Conservation (phyloP, 345 rosid species). For the Barbarea vulgaris region DNA sequence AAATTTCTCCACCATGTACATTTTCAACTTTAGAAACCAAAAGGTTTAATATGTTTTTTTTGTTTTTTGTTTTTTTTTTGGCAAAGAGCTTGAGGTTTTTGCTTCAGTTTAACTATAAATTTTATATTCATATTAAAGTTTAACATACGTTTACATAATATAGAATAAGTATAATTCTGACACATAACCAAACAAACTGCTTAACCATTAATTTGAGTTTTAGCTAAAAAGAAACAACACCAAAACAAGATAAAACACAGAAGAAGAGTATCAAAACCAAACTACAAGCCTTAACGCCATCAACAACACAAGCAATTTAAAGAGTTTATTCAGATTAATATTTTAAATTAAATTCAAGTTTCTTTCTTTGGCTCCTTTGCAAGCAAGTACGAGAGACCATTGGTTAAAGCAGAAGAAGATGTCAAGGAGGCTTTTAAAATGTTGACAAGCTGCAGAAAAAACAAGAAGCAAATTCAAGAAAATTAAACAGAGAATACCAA, state of each 20-base stretch:
- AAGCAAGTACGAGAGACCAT: not conserved
- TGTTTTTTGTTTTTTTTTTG: too few species aligned
- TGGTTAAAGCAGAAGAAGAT: not conserved
- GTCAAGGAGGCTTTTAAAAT: not conserved
- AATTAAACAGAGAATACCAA: not conserved
- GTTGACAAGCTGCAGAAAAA: not conserved
- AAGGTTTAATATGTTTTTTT: too few species aligned
- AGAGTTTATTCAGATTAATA: too few species aligned
- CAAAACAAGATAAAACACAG: too few species aligned
- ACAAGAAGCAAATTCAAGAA: not conserved
- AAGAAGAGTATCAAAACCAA: not conserved
- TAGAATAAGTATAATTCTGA: too few species aligned
- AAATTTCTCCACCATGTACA: too few species aligned
- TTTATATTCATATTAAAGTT: too few species aligned
- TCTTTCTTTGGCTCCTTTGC: not conserved
- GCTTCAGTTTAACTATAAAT: too few species aligned
- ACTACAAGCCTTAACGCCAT: not conserved
- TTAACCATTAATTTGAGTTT: not conserved
- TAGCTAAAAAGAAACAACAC: not conserved
- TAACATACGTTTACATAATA: too few species aligned
- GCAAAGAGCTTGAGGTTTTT: too few species aligned
- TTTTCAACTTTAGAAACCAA: too few species aligned
- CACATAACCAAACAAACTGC: not conserved
- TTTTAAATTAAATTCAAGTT: not conserved
- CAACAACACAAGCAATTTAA: too few species aligned